Conservation (phyloP, 2,329 filamentous ascomycete species). For the Hymenoscyphus infarciens region DNA sequence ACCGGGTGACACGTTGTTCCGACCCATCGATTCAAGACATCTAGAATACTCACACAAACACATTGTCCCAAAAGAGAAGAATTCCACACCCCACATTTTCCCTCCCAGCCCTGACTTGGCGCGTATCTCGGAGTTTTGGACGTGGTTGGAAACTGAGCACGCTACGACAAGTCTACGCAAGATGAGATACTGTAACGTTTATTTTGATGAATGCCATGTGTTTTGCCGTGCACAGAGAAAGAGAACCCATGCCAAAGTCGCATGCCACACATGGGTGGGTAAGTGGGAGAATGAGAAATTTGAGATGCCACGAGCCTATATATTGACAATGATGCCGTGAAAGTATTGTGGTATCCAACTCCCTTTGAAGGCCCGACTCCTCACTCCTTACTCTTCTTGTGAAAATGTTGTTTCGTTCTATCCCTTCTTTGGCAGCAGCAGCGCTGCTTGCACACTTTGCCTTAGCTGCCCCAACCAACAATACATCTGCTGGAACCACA, state of each 20-base stretch:
- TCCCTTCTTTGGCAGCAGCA: conserved; percentile 5
- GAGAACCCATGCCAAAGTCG: conserved; percentile 6
- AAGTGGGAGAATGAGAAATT: neutral
- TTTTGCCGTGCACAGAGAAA: conserved; percentile 1
- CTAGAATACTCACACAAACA: neutral
- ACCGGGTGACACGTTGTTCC: conserved; percentile 1
- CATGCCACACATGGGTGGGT: conserved; percentile 1
- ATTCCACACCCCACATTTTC: neutral
- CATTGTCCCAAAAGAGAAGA: neutral
- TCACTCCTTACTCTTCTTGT: neutral
- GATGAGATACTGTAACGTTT: conserved; percentile 9
- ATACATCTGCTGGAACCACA: neutral
- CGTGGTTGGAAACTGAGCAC: neutral
- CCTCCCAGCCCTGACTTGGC: neutral
- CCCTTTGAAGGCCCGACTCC: neutral
- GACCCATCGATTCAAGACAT: neutral
- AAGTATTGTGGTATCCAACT: neutral
- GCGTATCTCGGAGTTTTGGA: conserved; percentile 2
- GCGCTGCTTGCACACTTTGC: conserved; percentile 5
- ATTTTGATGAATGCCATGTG: conserved; percentile 1
- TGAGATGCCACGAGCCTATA: neutral
- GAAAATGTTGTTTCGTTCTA: conserved; percentile 5
- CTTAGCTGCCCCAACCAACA: neutral
- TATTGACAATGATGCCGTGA: conserved; percentile 3
- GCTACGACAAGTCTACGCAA: neutral